Percentiles rank a stretch among this genome's conserved stretches.
phyloP scores from a whole-genome alignment of 208 protist genomes.

The Crithidia brevicula region DNA sequence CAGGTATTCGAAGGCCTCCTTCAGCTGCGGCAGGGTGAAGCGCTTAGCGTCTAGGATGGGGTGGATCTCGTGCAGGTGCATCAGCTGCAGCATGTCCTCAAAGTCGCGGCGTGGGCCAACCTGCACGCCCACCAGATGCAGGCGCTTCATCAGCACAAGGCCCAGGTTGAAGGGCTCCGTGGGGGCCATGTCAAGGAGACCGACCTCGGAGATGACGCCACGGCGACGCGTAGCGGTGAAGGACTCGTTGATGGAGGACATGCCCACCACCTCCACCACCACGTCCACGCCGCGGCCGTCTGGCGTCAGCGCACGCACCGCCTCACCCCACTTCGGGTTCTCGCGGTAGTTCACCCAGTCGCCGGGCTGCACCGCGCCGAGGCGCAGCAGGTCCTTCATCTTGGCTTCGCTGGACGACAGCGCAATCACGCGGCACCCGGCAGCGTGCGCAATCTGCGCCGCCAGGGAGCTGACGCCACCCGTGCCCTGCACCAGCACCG shows the following conservation, averaged over 20 bases:
- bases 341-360: constrained; percentile 43
- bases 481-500: constrained; percentile 40
- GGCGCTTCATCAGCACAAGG: constrained; percentile 25
- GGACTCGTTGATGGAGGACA: constrained; percentile 33
- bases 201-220: constrained; percentile 16
- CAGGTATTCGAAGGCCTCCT: constrained; percentile 21
- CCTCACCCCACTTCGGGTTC: constrained; percentile 31
- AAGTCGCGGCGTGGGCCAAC: constrained; percentile 33
- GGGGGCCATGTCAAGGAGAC: constrained; percentile 5
- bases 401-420: constrained; percentile 34
- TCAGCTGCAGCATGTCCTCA: constrained; percentile 40
- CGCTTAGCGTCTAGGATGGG: constrained; percentile 17
- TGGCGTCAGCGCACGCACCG: constrained; percentile 28
- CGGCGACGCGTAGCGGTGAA: constrained; percentile 25
- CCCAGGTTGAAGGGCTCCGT: constrained; percentile 10
- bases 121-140: constrained; percentile 29
- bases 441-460: constrained; percentile 35
- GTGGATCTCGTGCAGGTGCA: constrained; percentile 17
- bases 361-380: constrained; percentile 23
- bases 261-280: constrained; percentile 36
- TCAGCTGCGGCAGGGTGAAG: constrained; percentile 30
- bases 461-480: constrained; percentile 42
- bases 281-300: constrained; percentile 33
- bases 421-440: constrained; percentile 36
- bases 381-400: constrained; percentile 23